These are phyloP conservation scores for Paspalum vaginatum DNA, from an alignment of 176 grass and related monocot genomes.

Conservation along the genomic window DNA sequence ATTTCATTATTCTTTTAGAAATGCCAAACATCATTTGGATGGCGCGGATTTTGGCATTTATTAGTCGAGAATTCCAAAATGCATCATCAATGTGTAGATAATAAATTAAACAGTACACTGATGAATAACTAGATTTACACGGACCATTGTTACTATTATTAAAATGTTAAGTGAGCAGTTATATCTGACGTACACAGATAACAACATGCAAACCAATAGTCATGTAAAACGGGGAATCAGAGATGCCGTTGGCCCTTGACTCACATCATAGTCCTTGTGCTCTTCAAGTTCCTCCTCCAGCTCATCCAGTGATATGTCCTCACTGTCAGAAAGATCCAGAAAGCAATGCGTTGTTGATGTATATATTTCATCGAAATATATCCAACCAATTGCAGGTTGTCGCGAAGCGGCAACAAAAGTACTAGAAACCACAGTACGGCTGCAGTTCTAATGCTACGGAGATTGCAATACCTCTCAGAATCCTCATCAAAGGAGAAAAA, in stretches of 20 bases:
- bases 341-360: background rate
- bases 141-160: no score
- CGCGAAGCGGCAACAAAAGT: background rate
- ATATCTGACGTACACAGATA: background rate
- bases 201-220: background rate
- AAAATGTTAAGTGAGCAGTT: no score
- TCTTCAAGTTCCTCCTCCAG: slow-evolving; percentile 71
- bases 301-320: slow-evolving; percentile 68
- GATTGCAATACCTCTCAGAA: slow-evolving; percentile 34
- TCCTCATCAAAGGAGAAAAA: slow-evolving; percentile 51
- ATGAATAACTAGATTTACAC: no score
- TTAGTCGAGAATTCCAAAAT: slow-evolving; percentile 7
- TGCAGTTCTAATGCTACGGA: background rate
- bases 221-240: slow-evolving; percentile 8
- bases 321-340: slow-evolving; percentile 42
- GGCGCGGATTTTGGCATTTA: background rate
- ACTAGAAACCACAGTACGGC: background rate
- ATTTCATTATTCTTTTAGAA: background rate
- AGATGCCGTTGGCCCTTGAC: slow-evolving; percentile 28
- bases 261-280: slow-evolving; percentile 71
- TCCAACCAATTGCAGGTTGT: background rate
- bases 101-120: background rate
- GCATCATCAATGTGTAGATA: background rate
- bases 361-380: background rate
- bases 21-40: background rate